Conservation (phyloP, 2,329 filamentous ascomycete genomes). For the Teratosphaeria gauchensis region DNA sequence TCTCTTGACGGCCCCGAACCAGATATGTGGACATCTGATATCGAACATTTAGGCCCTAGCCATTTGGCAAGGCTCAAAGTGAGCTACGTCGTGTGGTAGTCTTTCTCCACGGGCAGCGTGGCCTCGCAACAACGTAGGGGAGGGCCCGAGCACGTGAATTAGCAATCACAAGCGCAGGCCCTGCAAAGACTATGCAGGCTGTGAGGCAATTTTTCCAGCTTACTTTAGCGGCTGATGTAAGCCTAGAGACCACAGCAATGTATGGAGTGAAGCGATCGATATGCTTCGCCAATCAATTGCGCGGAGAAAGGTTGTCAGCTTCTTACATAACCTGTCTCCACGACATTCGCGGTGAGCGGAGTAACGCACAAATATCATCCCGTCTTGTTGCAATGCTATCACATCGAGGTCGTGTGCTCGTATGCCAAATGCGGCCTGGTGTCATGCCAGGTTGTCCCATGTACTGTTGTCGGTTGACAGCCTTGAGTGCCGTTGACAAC, state of each 20-base stretch:
- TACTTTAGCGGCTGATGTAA: background rate
- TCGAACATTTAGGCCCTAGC: too few species aligned
- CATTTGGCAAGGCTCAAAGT: too few species aligned
- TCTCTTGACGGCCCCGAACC: too few species aligned
- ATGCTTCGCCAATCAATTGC: background rate
- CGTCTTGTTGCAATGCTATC: background rate
- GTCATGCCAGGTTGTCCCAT: background rate
- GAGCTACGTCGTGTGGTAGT: background rate
- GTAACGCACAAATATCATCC: background rate
- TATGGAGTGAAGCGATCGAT: background rate
- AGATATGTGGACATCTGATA: too few species aligned
- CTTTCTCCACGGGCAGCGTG: background rate
- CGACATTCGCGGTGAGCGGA: too few species aligned
- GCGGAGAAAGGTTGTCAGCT: background rate
- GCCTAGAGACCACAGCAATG: background rate
- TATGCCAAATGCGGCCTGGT: background rate
- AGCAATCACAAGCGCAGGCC: background rate
- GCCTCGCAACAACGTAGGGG: background rate
- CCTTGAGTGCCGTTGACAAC: background rate
- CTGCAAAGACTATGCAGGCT: background rate
- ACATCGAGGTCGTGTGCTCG: background rate
- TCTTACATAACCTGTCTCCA: background rate
- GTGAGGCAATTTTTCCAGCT: background rate
- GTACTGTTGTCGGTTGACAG: background rate
- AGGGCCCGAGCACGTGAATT: background rate